phyloP scores from a whole-genome alignment of 139 green algal species.

The Chlamydomonas sphaeroides region DNA sequence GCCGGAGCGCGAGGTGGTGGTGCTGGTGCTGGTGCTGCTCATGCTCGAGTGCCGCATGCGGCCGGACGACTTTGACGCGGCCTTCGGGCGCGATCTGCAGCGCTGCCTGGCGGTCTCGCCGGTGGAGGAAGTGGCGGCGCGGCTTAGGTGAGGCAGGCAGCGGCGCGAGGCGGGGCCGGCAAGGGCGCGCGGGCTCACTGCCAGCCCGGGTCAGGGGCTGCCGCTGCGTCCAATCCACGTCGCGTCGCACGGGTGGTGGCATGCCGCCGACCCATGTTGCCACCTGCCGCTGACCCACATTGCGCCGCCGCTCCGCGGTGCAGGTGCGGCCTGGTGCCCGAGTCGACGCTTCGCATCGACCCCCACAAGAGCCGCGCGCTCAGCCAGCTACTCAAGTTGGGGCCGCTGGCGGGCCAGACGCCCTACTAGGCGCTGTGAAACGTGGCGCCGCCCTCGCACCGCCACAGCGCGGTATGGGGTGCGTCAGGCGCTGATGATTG shows the following conservation, averaged over 20 bases:
- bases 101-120: conserved; percentile 28
- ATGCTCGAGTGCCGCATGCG: conserved; percentile 43
- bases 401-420: conserved; percentile 1
- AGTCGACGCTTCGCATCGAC: conserved; percentile 28
- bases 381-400: conserved; percentile 38
- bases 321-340: conserved; percentile 36
- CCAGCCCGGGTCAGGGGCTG: no score
- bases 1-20: conserved; percentile 40
- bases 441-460: no score
- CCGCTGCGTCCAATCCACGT: no score
- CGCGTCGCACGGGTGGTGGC: no score
- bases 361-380: conserved; percentile 36
- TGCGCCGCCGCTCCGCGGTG: no score
- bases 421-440: conserved; percentile 7
- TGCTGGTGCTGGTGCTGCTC: conserved; percentile 37
- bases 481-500: no score
- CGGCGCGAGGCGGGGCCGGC: no score
- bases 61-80: conserved; percentile 32
- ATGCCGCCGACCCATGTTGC: no score
- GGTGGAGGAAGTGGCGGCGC: conserved; percentile 17
- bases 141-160: no score
- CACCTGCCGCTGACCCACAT: no score
- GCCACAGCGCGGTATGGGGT: no score
- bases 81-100: conserved; percentile 41
- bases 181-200: no score